Percentiles rank a stretch among this genome's conserved stretches.
Evolutionary conservation across 495 filamentous ascomycete genomes (phyloP).

Genomic region (Achaetomiella virescens): DNA sequence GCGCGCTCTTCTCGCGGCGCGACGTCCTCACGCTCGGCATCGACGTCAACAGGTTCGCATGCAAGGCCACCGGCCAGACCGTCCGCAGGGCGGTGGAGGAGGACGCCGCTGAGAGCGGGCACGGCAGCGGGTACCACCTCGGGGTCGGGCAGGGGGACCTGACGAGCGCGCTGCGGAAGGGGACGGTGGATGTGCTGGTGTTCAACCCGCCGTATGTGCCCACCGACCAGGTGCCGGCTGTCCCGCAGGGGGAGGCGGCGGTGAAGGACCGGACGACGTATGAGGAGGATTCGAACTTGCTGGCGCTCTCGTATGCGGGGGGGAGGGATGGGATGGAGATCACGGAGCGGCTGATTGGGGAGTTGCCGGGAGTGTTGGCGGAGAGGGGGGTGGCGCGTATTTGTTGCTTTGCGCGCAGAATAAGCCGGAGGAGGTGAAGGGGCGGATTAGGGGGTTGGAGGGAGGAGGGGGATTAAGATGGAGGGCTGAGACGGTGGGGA

Average conservation of each 20-base stretch:
- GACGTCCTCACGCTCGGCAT: constrained; percentile 67
- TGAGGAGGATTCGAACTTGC: constrained; percentile 67
- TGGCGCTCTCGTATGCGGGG: constrained; percentile 84
- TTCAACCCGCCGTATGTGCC: constrained; percentile 99
- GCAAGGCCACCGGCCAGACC: constrained; percentile 59
- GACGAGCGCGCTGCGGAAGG: constrained; percentile 45
- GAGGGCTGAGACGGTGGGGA: constrained; percentile 71
- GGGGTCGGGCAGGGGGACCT: constrained; percentile 64
- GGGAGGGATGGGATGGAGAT: constrained; percentile 88
- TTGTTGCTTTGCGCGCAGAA: constrained; percentile 86
- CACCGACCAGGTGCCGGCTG: constrained; percentile 58
- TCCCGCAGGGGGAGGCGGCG: background rate
- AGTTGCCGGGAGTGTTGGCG: constrained; percentile 58
- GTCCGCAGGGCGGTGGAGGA: constrained; percentile 43
- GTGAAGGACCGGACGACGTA: constrained; percentile 35
- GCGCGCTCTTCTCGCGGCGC: constrained; percentile 61
- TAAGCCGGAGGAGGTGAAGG: constrained; percentile 66
- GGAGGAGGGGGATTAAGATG: constrained; percentile 22
- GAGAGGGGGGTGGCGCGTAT: constrained; percentile 75
- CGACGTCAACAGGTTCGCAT: constrained; percentile 80
- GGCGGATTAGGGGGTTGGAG: constrained; percentile 50
- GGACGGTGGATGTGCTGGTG: constrained; percentile 70
- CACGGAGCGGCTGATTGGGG: constrained; percentile 67
- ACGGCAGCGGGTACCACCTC: constrained; percentile 41
- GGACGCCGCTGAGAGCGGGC: constrained; percentile 7